Evolutionary conservation across 2,329 filamentous ascomycete species (phyloP), one percentile per base, ranked within the genome.

Genomic region (Aspergillus brunneoviolaceus): DNA sequence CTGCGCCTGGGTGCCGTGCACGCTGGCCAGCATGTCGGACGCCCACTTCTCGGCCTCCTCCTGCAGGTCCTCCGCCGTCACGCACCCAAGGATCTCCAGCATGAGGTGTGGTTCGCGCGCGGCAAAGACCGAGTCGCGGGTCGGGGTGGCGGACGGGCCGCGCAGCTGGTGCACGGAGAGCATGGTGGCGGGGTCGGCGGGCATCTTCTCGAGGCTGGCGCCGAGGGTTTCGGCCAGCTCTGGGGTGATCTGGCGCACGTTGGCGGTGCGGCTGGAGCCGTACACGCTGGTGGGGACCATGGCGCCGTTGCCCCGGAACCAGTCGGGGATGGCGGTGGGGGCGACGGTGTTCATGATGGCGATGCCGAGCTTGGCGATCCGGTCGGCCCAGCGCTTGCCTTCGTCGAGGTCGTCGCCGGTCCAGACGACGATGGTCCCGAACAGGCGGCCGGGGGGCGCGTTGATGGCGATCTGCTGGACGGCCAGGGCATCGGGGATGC

Each of bases 21-120:
- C 16, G 10, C 59, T 63, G 2, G 50, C 48, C 1, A 51, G n/a
- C 51, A 60, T 45, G 10, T 58, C 16, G 2, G 25, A 3, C 2
- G 59, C 65, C 66, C 67, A 69, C 3, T 49, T 4, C 49, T 57
- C 54, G 1, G 60, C 49, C 1, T 42, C 51, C 2, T 19, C 56
- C 16, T 42, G 33, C 3, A 39, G 27, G 3, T 49, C 49, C 25
- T 54, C 12, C 11, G 21, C 49, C 1, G 14, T 50, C 11, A 51
- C 51, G 16, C 42, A 65, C 7, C 52, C 57, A 2, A 65, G 12
- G 27, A 67, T 57, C 53, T 69, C 67, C 2, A 69, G 25, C 62
- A 67, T 61, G 31, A 58, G 66, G 53, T 70, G 68, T 5, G 64
- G 64, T 27, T 69, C 59, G 3, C 66, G 53, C 1, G 63, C 25